A percentile compares a stretch with the other conserved stretches of the same genome.
These are phyloP conservation scores for Aspergillus wentii DNA, from an alignment of 495 filamentous ascomycete genomes.

Conservation along the genomic window DNA sequence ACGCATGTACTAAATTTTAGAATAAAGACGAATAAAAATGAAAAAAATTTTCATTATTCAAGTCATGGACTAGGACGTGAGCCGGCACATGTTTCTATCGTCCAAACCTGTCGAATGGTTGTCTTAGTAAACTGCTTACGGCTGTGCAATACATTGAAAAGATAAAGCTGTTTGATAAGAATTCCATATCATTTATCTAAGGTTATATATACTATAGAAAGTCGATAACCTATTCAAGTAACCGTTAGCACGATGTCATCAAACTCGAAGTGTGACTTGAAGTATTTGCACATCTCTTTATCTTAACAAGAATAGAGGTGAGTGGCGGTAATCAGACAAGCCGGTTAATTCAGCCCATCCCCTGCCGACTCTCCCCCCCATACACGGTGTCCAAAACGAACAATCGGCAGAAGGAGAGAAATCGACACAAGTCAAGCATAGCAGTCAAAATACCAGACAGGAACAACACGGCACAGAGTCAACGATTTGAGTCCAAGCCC, in stretches of 20 bases:
- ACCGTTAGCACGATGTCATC: constrained; percentile 15
- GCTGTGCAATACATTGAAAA: too few relatives aligned
- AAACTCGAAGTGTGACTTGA: background rate
- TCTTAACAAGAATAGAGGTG: constrained; percentile 11
- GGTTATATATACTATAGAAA: too few relatives aligned
- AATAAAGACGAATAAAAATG: too few relatives aligned
- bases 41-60: too few relatives aligned
- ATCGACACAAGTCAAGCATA: constrained; percentile 42
- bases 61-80: too few relatives aligned
- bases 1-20: too few relatives aligned
- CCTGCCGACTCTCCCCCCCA: constrained; percentile 40
- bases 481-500: constrained; percentile 25
- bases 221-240: background rate
- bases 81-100: too few relatives aligned
- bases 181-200: too few relatives aligned
- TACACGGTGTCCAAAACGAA: constrained; percentile 53
- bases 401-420: constrained; percentile 24
- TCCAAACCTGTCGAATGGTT: too few relatives aligned
- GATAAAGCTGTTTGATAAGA: too few relatives aligned
- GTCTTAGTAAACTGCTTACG: too few relatives aligned
- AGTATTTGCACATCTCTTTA: constrained; percentile 3
- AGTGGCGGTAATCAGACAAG: constrained; percentile 56
- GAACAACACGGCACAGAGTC: constrained; percentile 16
- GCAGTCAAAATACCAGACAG: constrained; percentile 32
- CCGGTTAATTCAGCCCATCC: constrained; percentile 60